These are phyloP conservation scores for Grammothele lineata DNA, from an alignment of 768 basidiomycete species.

Conservation along the genomic window DNA sequence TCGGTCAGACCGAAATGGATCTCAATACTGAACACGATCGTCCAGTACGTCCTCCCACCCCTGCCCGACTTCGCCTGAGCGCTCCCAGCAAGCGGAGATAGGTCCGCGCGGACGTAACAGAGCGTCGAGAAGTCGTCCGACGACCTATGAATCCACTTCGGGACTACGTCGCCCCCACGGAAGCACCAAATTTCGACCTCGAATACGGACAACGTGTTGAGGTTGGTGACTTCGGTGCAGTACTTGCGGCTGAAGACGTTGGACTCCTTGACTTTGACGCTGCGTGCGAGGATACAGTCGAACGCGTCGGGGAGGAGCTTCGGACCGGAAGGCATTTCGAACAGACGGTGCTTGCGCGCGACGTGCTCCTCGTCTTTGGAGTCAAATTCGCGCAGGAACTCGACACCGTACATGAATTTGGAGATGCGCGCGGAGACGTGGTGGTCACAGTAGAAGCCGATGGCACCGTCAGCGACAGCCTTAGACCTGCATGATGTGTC, in stretches of 20 bases:
- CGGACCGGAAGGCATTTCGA: conserved; percentile 74
- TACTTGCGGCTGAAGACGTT: conserved; percentile 80
- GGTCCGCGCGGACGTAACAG: conserved; percentile 73
- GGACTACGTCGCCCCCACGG: conserved; percentile 65
- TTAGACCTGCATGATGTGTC: conserved; percentile 53
- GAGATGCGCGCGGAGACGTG: conserved; percentile 80
- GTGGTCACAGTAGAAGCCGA: conserved; percentile 83
- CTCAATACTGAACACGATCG: conserved; percentile 79
- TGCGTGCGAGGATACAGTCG: conserved; percentile 69
- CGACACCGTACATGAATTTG: conserved; percentile 78
- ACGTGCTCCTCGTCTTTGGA: conserved; percentile 62
- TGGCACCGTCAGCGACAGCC: conserved; percentile 79
- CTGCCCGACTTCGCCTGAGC: conserved; percentile 63
- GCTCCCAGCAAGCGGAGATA: conserved; percentile 67
- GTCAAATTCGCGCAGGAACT: conserved; percentile 69
- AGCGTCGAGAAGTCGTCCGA: conserved; percentile 70
- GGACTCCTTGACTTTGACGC: conserved; percentile 75
- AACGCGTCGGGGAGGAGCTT: conserved; percentile 78
- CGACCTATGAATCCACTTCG: conserved; percentile 66
- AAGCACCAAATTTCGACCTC: conserved; percentile 86
- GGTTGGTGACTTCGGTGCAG: conserved; percentile 73
- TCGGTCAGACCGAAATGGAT: conserved; percentile 82
- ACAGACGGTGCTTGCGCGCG: conserved; percentile 57
- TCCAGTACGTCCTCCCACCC: conserved; percentile 74
- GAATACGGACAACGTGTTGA: conserved; percentile 73